Evolutionary conservation across 164 flowering plant species (phyloP).

Genomic region (Berberis vulgaris): DNA sequence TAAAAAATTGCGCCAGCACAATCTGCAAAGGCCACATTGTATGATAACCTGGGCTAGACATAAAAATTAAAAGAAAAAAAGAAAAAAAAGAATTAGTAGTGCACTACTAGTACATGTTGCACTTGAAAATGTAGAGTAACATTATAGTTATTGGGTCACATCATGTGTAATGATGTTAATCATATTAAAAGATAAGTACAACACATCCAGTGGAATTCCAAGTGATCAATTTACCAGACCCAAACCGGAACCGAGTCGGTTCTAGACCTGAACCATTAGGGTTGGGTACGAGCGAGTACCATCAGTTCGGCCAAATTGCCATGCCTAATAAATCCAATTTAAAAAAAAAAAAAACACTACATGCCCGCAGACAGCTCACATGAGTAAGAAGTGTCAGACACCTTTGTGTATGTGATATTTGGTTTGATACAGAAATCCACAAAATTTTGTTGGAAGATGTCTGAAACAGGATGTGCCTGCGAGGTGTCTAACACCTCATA

Average conservation of each 20-base stretch:
- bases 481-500: not conserved
- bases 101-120: not conserved
- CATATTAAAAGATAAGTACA: too few species aligned
- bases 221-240: not conserved
- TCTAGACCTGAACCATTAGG: too few species aligned
- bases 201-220: not conserved
- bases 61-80: not conserved
- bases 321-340: too few species aligned
- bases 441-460: not conserved
- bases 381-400: not conserved
- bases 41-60: slow-evolving; percentile 52
- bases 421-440: not conserved
- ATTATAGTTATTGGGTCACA: not conserved
- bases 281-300: too few species aligned
- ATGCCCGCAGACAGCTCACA: not conserved
- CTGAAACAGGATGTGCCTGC: not conserved
- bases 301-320: too few species aligned
- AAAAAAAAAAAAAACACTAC: not conserved
- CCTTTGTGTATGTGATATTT: not conserved
- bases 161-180: too few species aligned
- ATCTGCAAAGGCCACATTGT: slow-evolving; percentile 55
- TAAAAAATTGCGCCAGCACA: slow-evolving; percentile 88
- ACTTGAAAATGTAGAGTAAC: not conserved
- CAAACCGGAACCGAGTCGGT: not conserved
- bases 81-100: not conserved